Percentiles rank a stretch among this genome's conserved stretches.
phyloP scores from a whole-genome alignment of 768 basidiomycete genomes.

The Tricholoma matsutake region DNA sequence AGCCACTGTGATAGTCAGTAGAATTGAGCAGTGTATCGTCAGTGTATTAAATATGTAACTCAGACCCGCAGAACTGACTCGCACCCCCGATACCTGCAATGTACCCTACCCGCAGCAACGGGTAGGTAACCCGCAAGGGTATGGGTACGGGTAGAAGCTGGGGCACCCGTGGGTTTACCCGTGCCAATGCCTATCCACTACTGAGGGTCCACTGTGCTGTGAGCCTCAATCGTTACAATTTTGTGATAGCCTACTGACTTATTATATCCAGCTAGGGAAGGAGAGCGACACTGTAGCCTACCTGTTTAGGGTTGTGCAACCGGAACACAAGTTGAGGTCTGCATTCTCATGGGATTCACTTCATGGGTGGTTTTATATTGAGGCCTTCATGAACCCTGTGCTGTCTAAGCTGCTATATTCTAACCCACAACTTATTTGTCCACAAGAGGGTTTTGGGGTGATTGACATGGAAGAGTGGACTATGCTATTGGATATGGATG shows the following conservation, averaged over 20 bases:
- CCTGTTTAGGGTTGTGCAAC: not conserved
- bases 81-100: too few species aligned
- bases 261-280: not conserved
- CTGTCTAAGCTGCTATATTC: not conserved
- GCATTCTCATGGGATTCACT: not conserved
- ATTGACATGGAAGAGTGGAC: conserved; percentile 1
- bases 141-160: too few species aligned
- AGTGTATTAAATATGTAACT: too few species aligned
- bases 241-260: not conserved
- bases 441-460: not conserved
- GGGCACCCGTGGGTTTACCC: too few species aligned
- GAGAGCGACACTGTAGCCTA: not conserved
- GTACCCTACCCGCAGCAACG: too few species aligned
- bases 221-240: not conserved
- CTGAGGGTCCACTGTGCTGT: not conserved
- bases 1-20: too few species aligned
- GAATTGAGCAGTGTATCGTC: too few species aligned
- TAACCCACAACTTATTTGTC: not conserved
- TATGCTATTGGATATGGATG: not conserved
- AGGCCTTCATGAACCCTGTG: not conserved
- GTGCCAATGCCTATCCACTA: too few species aligned
- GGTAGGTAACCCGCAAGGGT: too few species aligned
- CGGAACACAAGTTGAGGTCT: not conserved
- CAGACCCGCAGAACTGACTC: too few species aligned
- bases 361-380: not conserved